phyloP scores from a whole-genome alignment of 441 rosid genomes.

The Syzygium malaccense region DNA sequence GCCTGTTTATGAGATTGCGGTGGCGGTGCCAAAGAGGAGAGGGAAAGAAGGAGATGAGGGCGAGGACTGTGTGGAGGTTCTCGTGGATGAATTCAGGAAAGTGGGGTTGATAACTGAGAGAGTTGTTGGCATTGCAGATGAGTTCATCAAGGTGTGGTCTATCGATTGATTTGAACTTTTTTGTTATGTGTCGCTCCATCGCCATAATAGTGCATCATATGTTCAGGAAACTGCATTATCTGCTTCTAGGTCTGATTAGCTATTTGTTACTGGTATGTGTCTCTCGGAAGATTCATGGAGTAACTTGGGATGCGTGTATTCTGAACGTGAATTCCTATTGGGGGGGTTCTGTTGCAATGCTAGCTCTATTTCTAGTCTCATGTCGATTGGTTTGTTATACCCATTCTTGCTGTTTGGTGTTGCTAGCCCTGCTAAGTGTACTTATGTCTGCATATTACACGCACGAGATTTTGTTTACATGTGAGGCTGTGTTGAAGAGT shows the following conservation, averaged over 20 bases:
- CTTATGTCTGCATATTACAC: neutral
- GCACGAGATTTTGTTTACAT: neutral
- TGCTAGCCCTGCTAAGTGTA: neutral
- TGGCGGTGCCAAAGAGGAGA: slow-evolving; percentile 59
- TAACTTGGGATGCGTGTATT: neutral
- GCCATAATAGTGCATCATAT: neutral
- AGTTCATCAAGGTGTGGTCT: slow-evolving; percentile 60
- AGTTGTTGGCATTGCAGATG: slow-evolving; percentile 66
- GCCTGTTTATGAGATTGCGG: slow-evolving; percentile 55
- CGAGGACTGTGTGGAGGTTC: slow-evolving; percentile 56
- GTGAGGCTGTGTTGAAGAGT: neutral
- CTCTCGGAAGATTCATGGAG: neutral
- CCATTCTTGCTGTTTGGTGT: neutral
- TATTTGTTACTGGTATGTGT: neutral
- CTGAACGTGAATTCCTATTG: neutral
- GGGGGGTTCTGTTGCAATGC: neutral
- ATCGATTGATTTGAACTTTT: neutral
- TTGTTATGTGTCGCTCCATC: neutral
- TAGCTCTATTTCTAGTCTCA: neutral
- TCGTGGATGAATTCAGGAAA: slow-evolving; percentile 49
- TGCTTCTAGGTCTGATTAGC: neutral
- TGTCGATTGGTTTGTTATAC: neutral
- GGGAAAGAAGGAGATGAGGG: slow-evolving; percentile 26
- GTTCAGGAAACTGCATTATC: neutral
- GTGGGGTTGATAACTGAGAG: slow-evolving; percentile 54